Evolutionary conservation across 345 rosid species (phyloP), one percentile per base, ranked within the genome.

Genomic region (Crucihimalaya himalaica): DNA sequence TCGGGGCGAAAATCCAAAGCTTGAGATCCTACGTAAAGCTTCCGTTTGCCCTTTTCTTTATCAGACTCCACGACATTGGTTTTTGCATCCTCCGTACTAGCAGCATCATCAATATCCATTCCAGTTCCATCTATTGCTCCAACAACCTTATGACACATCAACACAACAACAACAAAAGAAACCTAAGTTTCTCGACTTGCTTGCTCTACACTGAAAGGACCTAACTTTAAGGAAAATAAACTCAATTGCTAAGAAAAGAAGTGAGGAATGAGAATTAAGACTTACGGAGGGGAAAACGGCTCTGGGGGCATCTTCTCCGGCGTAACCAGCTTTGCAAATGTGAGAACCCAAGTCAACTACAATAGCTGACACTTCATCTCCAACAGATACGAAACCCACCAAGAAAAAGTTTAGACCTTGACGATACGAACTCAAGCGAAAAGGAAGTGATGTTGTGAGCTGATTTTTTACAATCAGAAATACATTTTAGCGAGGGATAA

Each of bases 241-340:
- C 13, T 15, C 46, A 68, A 32, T 21, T 60, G 59, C 55, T 32
- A 12, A 70, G 13, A 3, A 10, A 35, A 4, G 40, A 35, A 35
- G 40, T 35, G 40, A 3, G 14, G 40, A 37, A 37, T 37, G 40
- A 37, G 40, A 77, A 54, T 68, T 6, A 56, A 34, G 14, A 46
- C 88, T 86, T 73, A 92, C 97, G 23, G 99, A 92, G 72, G 99
- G 96, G 64, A 96, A 96, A 3, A 96, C 98, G 42, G 99, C 99
- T 79, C 92, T 96, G 55, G 98, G 98, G 73, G 97, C 95, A 84
- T 96, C 99, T 85, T 96, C 99, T 4, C 98, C 99, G 5, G 99
- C 99, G 77, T 90, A 96, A 68, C 99, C 98, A 52, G 99, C 99
- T 71, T 96, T 96, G 82, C 98, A 96, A 73, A 97, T 92, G 86